Evolutionary conservation across 257 asterid genomes (phyloP).

Genomic region (Nicotiana benthamiana): DNA sequence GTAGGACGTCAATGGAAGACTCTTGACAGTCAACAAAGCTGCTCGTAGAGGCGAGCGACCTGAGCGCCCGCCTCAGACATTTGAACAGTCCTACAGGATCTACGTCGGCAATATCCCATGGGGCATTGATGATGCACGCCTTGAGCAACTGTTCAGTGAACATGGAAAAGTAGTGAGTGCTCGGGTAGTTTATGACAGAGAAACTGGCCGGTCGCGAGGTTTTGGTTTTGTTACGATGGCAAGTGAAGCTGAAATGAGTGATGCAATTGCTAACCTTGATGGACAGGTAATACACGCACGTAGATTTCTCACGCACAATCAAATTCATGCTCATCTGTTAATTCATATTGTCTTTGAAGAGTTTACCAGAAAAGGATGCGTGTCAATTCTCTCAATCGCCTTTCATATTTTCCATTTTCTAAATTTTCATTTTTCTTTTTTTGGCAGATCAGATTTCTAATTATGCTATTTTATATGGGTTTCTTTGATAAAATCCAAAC

Average conservation of each 20-base stretch:
- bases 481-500: too few relatives aligned
- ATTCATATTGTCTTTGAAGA: not conserved
- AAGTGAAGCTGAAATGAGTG: slow-evolving; percentile 65
- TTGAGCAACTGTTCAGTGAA: slow-evolving; percentile 69
- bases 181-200: slow-evolving; percentile 70
- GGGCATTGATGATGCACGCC: slow-evolving; percentile 62
- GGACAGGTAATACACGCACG: slow-evolving; percentile 50
- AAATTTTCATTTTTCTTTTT: too few relatives aligned
- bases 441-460: too few relatives aligned
- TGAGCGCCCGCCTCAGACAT: slow-evolving; percentile 56
- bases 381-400: not conserved
- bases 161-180: slow-evolving; percentile 79
- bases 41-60: slow-evolving; percentile 71
- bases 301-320: not conserved
- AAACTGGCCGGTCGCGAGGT: slow-evolving; percentile 80
- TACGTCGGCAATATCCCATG: slow-evolving; percentile 92
- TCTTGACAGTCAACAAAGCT: slow-evolving; percentile 74
- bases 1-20: slow-evolving; percentile 73
- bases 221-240: slow-evolving; percentile 91
- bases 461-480: too few relatives aligned
- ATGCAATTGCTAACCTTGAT: slow-evolving; percentile 80
- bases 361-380: not conserved
- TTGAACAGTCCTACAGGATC: slow-evolving; percentile 45
- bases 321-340: not conserved
- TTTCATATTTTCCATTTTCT: not conserved